These are phyloP conservation scores for Malassezia yamatoensis DNA, from an alignment of 1,284 basidiomycete genomes.

Conservation along the genomic window DNA sequence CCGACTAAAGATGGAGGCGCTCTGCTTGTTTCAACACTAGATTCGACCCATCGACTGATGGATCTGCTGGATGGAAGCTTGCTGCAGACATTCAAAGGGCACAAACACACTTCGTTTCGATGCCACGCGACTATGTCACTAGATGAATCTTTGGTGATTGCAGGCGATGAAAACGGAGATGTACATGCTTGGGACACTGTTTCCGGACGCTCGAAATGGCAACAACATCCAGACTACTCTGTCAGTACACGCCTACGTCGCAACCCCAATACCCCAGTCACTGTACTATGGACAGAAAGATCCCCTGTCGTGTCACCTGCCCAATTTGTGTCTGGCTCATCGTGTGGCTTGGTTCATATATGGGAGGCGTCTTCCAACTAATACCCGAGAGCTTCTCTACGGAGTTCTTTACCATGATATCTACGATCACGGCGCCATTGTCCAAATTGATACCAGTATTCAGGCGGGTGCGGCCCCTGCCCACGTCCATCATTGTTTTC, in stretches of 20 bases:
- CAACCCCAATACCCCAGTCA: slow-evolving; percentile 57
- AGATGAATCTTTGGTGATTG: slow-evolving; percentile 66
- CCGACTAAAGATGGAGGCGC: slow-evolving; percentile 66
- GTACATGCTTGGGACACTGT: slow-evolving; percentile 81
- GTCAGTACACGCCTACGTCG: slow-evolving; percentile 55
- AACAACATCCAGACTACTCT: slow-evolving; percentile 49
- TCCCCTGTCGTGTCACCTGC: slow-evolving; percentile 53
- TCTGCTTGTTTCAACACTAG: slow-evolving; percentile 69
- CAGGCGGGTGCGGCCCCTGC: slow-evolving; percentile 2
- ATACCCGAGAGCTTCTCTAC: slow-evolving; percentile 21
- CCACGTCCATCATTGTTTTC: slow-evolving; percentile 6
- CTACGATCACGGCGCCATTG: slow-evolving; percentile 17
- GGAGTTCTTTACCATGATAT: slow-evolving; percentile 13
- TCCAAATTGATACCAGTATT: slow-evolving; percentile 6
- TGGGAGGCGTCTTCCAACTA: slow-evolving; percentile 21
- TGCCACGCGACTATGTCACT: slow-evolving; percentile 70
- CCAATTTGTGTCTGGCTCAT: slow-evolving; percentile 72
- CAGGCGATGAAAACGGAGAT: slow-evolving; percentile 77
- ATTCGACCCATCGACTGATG: slow-evolving; percentile 73
- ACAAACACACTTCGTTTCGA: slow-evolving; percentile 64
- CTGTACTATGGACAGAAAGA: slow-evolving; percentile 81
- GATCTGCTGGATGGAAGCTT: slow-evolving; percentile 71
- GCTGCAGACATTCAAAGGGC: slow-evolving; percentile 74
- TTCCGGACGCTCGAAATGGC: slow-evolving; percentile 4
- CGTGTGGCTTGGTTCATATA: slow-evolving; percentile 51